These are phyloP conservation scores for Plantago rigida DNA, from an alignment of 305 asterid genomes.

Conservation along the genomic window DNA sequence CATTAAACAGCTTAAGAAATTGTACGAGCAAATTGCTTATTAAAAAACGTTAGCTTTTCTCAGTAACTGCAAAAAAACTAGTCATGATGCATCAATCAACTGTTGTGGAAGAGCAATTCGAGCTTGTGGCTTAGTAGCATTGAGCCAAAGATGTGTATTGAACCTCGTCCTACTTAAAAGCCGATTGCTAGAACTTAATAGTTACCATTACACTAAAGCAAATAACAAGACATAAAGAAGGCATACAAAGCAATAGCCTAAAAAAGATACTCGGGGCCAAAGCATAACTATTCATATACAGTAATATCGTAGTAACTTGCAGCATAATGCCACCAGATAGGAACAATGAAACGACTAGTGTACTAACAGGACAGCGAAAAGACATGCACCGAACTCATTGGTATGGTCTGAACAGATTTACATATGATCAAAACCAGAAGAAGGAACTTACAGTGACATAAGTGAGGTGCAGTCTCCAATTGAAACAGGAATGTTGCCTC, in stretches of 20 bases:
- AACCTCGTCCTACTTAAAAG: no score
- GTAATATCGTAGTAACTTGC: neutral
- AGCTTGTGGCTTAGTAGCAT: no score
- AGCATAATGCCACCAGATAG: constrained; percentile 5
- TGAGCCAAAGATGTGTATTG: no score
- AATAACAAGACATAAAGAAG: neutral
- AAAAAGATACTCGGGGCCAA: neutral
- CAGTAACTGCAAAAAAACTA: constrained; percentile 11
- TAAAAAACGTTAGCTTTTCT: neutral
- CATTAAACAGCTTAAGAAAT: neutral
- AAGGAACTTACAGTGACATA: constrained; percentile 52
- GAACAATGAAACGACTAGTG: constrained; percentile 6
- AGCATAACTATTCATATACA: neutral
- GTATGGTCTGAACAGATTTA: neutral
- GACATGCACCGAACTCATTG: neutral
- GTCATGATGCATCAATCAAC: neutral
- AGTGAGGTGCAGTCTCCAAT: constrained; percentile 53
- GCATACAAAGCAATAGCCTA: no score
- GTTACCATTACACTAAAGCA: neutral
- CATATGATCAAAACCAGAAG: constrained; percentile 17
- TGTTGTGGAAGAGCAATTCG: no score
- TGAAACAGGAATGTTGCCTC: constrained; percentile 54
- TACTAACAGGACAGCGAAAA: constrained; percentile 10
- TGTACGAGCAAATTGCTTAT: neutral
- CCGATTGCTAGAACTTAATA: neutral